Evolutionary conservation across 2,329 filamentous ascomycete genomes (phyloP), one percentile per base, ranked within the genome.

Genomic region (Sphaerulina vaccinii): DNA sequence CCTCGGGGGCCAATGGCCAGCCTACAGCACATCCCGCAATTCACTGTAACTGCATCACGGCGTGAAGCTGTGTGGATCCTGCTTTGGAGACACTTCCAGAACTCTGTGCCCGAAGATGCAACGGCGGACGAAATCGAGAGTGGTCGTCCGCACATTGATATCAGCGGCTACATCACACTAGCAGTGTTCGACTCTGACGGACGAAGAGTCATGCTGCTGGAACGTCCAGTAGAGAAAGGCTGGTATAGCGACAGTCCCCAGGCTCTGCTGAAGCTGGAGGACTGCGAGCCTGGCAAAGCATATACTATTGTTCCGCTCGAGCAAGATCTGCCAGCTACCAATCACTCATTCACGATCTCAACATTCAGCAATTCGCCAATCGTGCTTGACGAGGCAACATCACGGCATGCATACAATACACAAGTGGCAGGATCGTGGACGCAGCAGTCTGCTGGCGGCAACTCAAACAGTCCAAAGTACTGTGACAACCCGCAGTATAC

Each of bases 221-320:
- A 92, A 50, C 82, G 83, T 5, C 81, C 84, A 19, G 69, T 88
- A 0, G 83, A 88, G 62, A 83, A 86, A 29, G 87, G 87, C 0
- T 88, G 89, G n/a, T 96, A 89, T 57, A 90, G 97, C 27, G 92
- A 96, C 70, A 95, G 91, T 2, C 90, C 90, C 1, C 95, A 97
- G 68, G 95, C 88, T 0, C 81, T 99, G 6, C 82, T 95, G 38
- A 85, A 87, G 52, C 79, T 95, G 55, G 80, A 88, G 22, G 80
- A 87, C 29, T 77, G 79, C 52, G 70, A 76, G n/a, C 67, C 76
- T 1, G 68, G 72, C 13, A 71, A 73, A 9, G 72, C 71, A 0
- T 82, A 82, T 61, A 85, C 82, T 0, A 74, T 88, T 4, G 88
- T 91, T 6, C 76, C 90, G 22, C 86, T 90, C 13, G 87, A 95